A percentile compares a stretch with the other conserved stretches of the same genome.
phyloP scores from a whole-genome alignment of 768 basidiomycete genomes.

The Boletus eberwhitei region DNA sequence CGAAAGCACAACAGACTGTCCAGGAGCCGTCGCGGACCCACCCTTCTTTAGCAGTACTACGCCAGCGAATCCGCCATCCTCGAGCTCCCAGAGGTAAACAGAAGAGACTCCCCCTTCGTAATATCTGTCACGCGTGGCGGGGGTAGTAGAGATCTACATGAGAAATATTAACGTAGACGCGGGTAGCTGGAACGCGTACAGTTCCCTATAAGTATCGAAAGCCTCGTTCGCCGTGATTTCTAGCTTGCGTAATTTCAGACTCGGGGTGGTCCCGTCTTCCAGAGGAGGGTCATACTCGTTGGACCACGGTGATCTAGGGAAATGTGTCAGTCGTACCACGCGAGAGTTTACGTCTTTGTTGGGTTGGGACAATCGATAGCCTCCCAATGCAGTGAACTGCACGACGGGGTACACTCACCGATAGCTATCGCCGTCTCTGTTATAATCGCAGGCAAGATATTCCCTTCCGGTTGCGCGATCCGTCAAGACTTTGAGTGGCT shows the following conservation, averaged over 20 bases:
- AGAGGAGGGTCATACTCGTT: constrained; percentile 92
- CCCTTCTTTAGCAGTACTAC: constrained; percentile 96
- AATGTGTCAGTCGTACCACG: constrained; percentile 12
- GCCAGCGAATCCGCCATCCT: constrained; percentile 95
- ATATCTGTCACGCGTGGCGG: constrained; percentile 53
- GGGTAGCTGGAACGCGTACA: constrained; percentile 46
- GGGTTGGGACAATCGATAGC: neutral
- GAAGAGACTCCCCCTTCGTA: constrained; percentile 98
- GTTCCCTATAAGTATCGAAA: constrained; percentile 95
- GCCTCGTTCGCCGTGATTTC: constrained; percentile 94
- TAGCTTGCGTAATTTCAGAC: constrained; percentile 79
- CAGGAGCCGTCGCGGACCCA: constrained; percentile 32
- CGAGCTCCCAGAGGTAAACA: constrained; percentile 97
- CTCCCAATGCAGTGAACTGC: neutral
- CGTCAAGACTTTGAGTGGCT: constrained; percentile 78
- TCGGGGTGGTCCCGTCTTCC: constrained; percentile 86
- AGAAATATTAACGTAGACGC: neutral
- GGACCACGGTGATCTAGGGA: constrained; percentile 90
- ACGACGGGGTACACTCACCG: constrained; percentile 39
- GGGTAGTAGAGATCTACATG: neutral
- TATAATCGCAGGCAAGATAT: constrained; percentile 92
- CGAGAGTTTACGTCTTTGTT: neutral
- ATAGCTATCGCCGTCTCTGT: constrained; percentile 88
- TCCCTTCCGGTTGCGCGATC: constrained; percentile 83
- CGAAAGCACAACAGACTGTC: neutral